Conservation (phyloP, 148 eudicot species). For the Spergularia bocconei region DNA sequence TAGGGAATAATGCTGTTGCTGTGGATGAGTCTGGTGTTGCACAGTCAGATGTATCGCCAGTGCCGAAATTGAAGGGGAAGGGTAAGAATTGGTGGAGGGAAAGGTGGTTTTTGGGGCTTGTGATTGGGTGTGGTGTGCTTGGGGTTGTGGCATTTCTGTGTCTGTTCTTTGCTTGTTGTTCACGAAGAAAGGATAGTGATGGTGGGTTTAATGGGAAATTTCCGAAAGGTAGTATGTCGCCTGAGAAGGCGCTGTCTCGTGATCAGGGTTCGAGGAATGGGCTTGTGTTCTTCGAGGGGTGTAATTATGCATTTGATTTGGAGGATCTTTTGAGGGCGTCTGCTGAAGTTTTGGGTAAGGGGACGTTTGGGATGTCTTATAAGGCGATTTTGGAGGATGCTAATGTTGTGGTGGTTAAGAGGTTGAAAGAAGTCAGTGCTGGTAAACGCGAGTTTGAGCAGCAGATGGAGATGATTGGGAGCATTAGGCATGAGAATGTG, state of each 20-base stretch:
- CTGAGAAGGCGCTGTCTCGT: slow-evolving; percentile 58
- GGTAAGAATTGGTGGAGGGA: slow-evolving; percentile 36
- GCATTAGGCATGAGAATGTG: slow-evolving; percentile 77
- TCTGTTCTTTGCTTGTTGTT: slow-evolving; percentile 45
- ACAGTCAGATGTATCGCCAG: slow-evolving; percentile 33
- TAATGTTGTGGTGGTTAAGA: slow-evolving; percentile 77
- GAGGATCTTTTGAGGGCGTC: slow-evolving; percentile 96
- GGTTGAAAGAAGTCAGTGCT: slow-evolving; percentile 80
- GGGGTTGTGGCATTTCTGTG: slow-evolving; percentile 53
- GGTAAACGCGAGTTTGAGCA: slow-evolving; percentile 89
- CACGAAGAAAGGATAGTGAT: slow-evolving; percentile 36
- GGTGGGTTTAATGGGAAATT: slow-evolving; percentile 55
- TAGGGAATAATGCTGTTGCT: slow-evolving; percentile 59
- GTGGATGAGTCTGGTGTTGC: slow-evolving; percentile 26
- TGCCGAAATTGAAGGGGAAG: slow-evolving; percentile 19
- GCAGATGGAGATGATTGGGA: slow-evolving; percentile 84
- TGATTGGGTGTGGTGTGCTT: slow-evolving; percentile 42
- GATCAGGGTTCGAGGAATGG: slow-evolving; percentile 59
- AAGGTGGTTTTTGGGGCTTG: slow-evolving; percentile 47
- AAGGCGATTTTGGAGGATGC: slow-evolving; percentile 88
- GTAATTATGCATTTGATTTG: slow-evolving; percentile 79
- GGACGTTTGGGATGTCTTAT: slow-evolving; percentile 82
- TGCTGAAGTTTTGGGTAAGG: slow-evolving; percentile 94
- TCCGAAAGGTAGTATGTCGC: slow-evolving; percentile 65
- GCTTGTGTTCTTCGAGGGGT: slow-evolving; percentile 82